Conservation (phyloP, 805 yeast species). For the Metschnikowia chrysomelidarum region DNA sequence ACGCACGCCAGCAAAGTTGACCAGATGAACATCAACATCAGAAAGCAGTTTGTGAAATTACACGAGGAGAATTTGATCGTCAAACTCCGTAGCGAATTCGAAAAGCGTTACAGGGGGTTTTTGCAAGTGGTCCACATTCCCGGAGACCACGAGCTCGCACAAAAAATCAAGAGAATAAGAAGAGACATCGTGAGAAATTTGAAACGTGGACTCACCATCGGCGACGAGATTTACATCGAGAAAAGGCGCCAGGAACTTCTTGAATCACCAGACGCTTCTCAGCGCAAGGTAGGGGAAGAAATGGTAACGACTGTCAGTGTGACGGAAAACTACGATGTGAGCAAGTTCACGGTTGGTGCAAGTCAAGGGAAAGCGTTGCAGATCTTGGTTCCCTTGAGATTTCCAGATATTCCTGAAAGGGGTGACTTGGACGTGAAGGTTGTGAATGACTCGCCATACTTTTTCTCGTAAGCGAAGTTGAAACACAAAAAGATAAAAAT, state of each 20-base stretch:
- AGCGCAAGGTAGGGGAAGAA: slow-evolving; percentile 46
- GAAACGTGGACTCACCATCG: slow-evolving; percentile 57
- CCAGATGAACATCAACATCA: slow-evolving; percentile 61
- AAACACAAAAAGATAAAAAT: background rate
- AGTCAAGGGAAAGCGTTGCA: slow-evolving; percentile 30
- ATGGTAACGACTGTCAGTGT: slow-evolving; percentile 74
- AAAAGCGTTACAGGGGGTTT: slow-evolving; percentile 71
- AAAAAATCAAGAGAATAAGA: slow-evolving; percentile 49
- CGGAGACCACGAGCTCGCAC: slow-evolving; percentile 49
- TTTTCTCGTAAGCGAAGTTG: slow-evolving; percentile 48
- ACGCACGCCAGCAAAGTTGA: slow-evolving; percentile 89
- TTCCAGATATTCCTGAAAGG: slow-evolving; percentile 72
- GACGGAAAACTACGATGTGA: slow-evolving; percentile 32
- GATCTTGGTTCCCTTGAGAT: slow-evolving; percentile 62
- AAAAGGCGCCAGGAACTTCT: slow-evolving; percentile 56
- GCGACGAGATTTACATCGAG: slow-evolving; percentile 76
- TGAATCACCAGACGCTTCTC: slow-evolving; percentile 49
- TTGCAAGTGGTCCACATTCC: slow-evolving; percentile 60
- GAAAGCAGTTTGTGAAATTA: slow-evolving; percentile 76
- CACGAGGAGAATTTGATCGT: slow-evolving; percentile 74
- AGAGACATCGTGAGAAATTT: slow-evolving; percentile 45
- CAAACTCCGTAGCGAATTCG: slow-evolving; percentile 74
- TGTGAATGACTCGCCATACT: slow-evolving; percentile 73
- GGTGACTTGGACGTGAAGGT: slow-evolving; percentile 81
- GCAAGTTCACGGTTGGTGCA: slow-evolving; percentile 22